Base-by-base conservation (phyloP, 1,284 basidiomycete genomes). In the Ceratobasidium sp. region DNA sequence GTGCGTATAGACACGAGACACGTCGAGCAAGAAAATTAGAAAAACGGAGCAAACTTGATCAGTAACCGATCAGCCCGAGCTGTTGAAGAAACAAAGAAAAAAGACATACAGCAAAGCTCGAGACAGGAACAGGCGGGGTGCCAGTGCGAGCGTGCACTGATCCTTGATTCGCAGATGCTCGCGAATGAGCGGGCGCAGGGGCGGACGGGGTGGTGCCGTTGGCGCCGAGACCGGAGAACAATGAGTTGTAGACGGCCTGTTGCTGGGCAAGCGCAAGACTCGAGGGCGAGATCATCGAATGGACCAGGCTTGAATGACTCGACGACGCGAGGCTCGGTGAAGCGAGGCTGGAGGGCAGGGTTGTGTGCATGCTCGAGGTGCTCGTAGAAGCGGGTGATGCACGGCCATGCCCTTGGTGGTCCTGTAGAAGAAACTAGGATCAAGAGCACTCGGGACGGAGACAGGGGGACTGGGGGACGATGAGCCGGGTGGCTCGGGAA, bases 371-470 rank as follows among this genome's bases (percentile, higher is more conserved):
- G n/a, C 65, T 69, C 19, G 65, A 69, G 36, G 51, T 41, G 17
- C 31, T 36, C 6, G 65, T 53, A 1, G 65, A 69, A 22, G 65
- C 51, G 50, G 65, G 65, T n/a, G 65, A 69, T 15, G 50, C 44
- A 27, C 65, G 57, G 33, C 57, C 57, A 8, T 57, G 57, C 57
- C 57, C 57, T 47, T 47, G 64, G 27, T 66, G 64, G 64, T 66
- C 64, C 64, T 66, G 27, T 36, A 53, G n/a, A 75, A 66, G 62
- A 76, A 76, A 77, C 76, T 77, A 77, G 76, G 76, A 77, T 77
- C 76, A 74, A 74, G 67, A 74, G 75, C 75, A 62, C 75, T 60
- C 53, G 47, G 57, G 62, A 31, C 24, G 62, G 50, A 36, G 66
- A 48, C 22, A 24, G 27, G 27, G n/a, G 29, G 62, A 62, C 56